Percentiles rank a stretch among this genome's conserved stretches.
Evolutionary conservation across 2,329 filamentous ascomycete genomes (phyloP).

Genomic region (Aspergillus carbonarius): DNA sequence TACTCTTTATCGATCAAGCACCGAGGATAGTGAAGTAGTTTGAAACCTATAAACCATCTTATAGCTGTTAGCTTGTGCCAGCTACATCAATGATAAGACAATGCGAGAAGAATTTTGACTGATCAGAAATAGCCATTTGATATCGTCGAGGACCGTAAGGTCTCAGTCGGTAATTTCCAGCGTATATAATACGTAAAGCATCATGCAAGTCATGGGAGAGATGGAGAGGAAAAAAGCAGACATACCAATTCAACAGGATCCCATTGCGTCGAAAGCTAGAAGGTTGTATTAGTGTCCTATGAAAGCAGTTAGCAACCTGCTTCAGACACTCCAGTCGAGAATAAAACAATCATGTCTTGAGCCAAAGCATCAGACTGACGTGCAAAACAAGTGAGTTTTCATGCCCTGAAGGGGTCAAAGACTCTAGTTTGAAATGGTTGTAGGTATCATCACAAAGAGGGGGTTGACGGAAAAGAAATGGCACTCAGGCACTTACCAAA

Average conservation of each 20-base stretch:
- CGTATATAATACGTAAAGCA: constrained; percentile 64
- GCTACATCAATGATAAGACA: constrained; percentile 13
- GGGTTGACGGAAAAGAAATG: constrained; percentile 23
- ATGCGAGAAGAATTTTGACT: constrained; percentile 16
- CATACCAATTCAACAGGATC: constrained; percentile 24
- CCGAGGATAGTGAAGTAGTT: neutral
- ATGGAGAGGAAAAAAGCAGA: constrained; percentile 36
- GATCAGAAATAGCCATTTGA: constrained; percentile 83
- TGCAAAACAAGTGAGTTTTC: constrained; percentile 75
- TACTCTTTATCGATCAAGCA: constrained; percentile 19
- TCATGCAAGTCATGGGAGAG: constrained; percentile 44
- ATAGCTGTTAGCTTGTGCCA: constrained; percentile 19
- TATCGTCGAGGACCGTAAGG: constrained; percentile 70
- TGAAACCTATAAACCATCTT: constrained; percentile 11
- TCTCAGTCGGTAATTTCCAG: constrained; percentile 98
- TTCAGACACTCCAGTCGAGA: neutral
- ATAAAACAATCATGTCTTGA: constrained; percentile 11
- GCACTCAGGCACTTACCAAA: constrained; percentile 30
- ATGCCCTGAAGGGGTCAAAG: constrained; percentile 79
- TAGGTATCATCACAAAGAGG: constrained; percentile 71
- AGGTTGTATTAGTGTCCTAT: constrained; percentile 1
- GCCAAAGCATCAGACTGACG: constrained; percentile 77
- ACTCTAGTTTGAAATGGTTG: constrained; percentile 89
- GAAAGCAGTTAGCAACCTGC: constrained; percentile 9
- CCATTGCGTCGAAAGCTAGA: neutral